Evolutionary conservation across 2,329 filamentous ascomycete species (phyloP), one percentile per base, ranked within the genome.

Genomic region (Sclerotinia nivalis): DNA sequence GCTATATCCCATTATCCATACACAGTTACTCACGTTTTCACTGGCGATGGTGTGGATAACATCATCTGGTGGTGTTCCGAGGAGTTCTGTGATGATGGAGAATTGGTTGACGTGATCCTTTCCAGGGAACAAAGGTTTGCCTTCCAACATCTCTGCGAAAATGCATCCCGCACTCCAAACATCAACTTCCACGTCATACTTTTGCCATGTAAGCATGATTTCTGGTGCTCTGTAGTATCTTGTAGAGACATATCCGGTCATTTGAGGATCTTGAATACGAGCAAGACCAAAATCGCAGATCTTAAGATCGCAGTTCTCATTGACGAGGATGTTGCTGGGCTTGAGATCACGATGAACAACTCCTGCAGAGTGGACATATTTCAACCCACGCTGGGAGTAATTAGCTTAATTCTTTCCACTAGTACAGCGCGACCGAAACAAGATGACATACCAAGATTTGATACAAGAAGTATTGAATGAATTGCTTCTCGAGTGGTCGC

Each of bases 201-300:
- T 99, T 85, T 99, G 96, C 96, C 96, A 99, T 74, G 96, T 98
- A 80, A 99, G 93, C 96, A 99, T 99, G 80, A 99, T 99, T 82
- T 99, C 96, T 25, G 96, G 96, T 12, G 96, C 96, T 78, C 96
- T 90, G 86, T 99, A 99, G 86, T 99, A 99, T 85, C 96, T 87
- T 72, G 96, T 99, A 61, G 96, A 98, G 72, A 99, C 96, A 80
- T 99, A 99, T 76, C 96, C 96, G 55, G 96, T 99, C 96, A 99
- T 99, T 83, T 99, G 96, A 49, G 96, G 96, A 79, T 99, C 96
- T 81, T 99, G 96, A 77, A 99, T 97, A 81, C 96, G 93, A 68
- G 96, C 96, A 71, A 99, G 86, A 75, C 96, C 96, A 78, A 99
- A 99, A 81, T 99, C 96, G 86, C 96, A 99, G 81, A 99, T 99